Base-by-base conservation (phyloP, 257 asterid genomes). In the Nicotiana undulata region DNA sequence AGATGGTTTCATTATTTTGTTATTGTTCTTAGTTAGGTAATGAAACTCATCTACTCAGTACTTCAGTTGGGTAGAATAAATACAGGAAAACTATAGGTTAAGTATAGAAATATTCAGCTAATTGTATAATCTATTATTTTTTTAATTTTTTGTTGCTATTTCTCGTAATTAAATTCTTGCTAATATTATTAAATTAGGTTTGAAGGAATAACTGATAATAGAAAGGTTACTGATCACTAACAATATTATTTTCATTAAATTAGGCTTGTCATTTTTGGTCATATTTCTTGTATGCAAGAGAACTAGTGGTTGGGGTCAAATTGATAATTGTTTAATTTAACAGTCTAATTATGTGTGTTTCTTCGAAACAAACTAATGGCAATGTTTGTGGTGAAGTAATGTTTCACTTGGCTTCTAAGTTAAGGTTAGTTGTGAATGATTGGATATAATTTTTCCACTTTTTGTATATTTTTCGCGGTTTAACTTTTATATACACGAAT, bases 391-490 rank as follows among this genome's bases (percentile, higher is more conserved):
- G 58, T 70, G 29, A 28, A 40, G 28, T 70, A 37, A 8, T 56
- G 44, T 85, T 67, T 87, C 80, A 76, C 88, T 83, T 85, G 34
- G 78, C 83, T 83, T 87, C 77, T 31, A 87, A 87, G 87, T 75
- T 9, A 85, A 85, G 86, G 67, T 81, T 85, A 28, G 67, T 82
- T 79, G 68, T n/a, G 83, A 81, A 86, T 67, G 79, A 82, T 84
- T 59, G 64, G 67, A 80, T 24, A 81, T 75, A 85, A 61, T 52
- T 82, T 81, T 77, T 81, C 80, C 66, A 56, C 11, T 31, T 13
- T n/a, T 46, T 15, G 9, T 24, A 46, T 20, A 40, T 40, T 40
- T 40, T 40, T 40, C 11, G 49, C 9, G 11, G 49, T 40, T 40
- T 29, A 29, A 29, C 2, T 29, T 29, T 26, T 26, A 26, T 26